These are phyloP conservation scores for Sambucus nigra DNA, from an alignment of 129 eudicot genomes.

Conservation along the genomic window DNA sequence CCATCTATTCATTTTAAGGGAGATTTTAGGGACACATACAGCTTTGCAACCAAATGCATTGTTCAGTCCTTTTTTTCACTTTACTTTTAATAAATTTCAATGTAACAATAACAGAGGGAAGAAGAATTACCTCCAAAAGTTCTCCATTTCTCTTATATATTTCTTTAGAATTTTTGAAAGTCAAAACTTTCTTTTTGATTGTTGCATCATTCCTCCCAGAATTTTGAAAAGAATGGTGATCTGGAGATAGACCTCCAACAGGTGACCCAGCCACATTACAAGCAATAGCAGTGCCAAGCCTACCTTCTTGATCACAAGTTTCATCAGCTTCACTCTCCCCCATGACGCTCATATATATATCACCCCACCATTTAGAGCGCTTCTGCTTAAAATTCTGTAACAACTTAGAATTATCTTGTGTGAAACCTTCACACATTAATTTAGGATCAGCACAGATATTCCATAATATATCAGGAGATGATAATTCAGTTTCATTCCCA, in stretches of 20 bases:
- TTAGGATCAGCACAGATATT: constrained; percentile 32
- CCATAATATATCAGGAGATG: constrained; percentile 43
- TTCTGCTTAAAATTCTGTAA: constrained; percentile 42
- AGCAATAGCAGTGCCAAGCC: constrained; percentile 21
- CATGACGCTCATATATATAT: constrained; percentile 33
- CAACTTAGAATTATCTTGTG: constrained; percentile 35
- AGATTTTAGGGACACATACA: neutral
- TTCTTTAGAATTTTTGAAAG: constrained; percentile 77
- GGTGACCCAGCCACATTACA: constrained; percentile 33
- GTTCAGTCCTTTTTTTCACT: no score
- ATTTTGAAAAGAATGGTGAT: constrained; percentile 36
- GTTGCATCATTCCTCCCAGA: constrained; percentile 24
- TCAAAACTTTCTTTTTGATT: constrained; percentile 20
- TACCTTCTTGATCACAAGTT: constrained; percentile 44
- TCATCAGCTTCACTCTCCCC: constrained; percentile 44
- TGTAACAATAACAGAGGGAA: neutral
- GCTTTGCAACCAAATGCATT: neutral
- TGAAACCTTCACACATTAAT: constrained; percentile 32
- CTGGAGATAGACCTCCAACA: constrained; percentile 33
- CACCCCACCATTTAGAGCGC: constrained; percentile 53
- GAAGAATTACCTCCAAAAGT: constrained; percentile 61
- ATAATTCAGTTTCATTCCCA: constrained; percentile 24
- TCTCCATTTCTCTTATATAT: constrained; percentile 76
- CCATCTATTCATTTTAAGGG: neutral
- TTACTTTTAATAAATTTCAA: no score